Conservation (phyloP, 768 basidiomycete genomes). For the Gloeopeniophorella convolvens region DNA sequence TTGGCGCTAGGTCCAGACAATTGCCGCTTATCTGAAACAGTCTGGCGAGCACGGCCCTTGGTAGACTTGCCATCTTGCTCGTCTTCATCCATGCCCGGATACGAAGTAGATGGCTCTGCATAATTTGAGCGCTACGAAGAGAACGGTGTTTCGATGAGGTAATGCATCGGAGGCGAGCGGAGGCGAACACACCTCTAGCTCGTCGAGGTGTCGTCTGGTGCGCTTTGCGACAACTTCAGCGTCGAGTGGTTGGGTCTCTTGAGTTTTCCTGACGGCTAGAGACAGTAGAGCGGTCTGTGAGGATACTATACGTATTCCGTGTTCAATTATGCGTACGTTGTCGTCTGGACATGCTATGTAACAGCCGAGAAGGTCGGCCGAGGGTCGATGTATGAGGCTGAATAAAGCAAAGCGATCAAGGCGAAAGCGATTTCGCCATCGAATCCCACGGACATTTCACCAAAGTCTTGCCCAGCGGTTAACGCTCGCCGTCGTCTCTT, state of each 20-base stretch:
- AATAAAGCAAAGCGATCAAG: neutral
- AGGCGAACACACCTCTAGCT: slow-evolving; percentile 59
- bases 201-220: slow-evolving; percentile 71
- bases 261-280: slow-evolving; percentile 43
- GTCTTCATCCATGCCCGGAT: slow-evolving; percentile 36
- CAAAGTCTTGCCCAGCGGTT: neutral
- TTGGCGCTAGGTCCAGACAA: slow-evolving; percentile 45
- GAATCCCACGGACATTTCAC: slow-evolving; percentile 18
- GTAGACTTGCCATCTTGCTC: slow-evolving; percentile 43
- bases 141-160: slow-evolving; percentile 4
- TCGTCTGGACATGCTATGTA: slow-evolving; percentile 10
- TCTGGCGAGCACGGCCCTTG: slow-evolving; percentile 68
- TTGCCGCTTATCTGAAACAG: slow-evolving; percentile 71
- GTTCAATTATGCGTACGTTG: slow-evolving; percentile 4
- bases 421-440: slow-evolving; percentile 22
- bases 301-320: neutral
- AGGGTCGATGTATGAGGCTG: no score
- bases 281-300: neutral
- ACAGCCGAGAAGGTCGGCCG: slow-evolving; percentile 10
- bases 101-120: slow-evolving; percentile 43
- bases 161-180: slow-evolving; percentile 11
- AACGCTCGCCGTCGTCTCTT: neutral
- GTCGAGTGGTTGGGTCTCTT: slow-evolving; percentile 39
- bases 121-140: slow-evolving; percentile 66
- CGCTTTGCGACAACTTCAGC: slow-evolving; percentile 70